These are phyloP conservation scores for Truncatella angustata DNA, from an alignment of 2,329 filamentous ascomycete species.

Conservation along the genomic window DNA sequence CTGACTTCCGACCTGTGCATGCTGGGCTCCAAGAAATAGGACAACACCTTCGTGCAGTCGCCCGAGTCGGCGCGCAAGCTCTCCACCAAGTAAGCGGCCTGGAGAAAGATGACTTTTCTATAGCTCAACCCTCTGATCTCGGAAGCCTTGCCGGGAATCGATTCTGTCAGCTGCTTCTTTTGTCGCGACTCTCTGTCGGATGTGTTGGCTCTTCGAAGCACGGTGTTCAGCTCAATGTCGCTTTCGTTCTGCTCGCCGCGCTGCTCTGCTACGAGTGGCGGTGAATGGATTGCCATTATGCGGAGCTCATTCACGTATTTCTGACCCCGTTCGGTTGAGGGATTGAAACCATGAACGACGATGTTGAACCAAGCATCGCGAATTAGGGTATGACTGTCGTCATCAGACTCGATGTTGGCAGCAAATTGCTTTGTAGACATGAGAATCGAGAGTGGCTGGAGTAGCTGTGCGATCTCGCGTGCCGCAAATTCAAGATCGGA, in stretches of 20 bases:
- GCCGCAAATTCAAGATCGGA: conserved; percentile 80
- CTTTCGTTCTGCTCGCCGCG: conserved; percentile 89
- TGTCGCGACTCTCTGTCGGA: conserved; percentile 75
- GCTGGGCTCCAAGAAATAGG: conserved; percentile 93
- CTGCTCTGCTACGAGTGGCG: conserved; percentile 83
- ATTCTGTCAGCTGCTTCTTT: conserved; percentile 71
- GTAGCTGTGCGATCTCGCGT: conserved; percentile 80
- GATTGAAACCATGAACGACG: conserved; percentile 85
- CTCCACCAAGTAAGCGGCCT: conserved; percentile 86
- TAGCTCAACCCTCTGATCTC: conserved; percentile 85
- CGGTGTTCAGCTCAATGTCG: conserved; percentile 94
- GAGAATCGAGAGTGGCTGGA: conserved; percentile 83
- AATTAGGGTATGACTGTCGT: conserved; percentile 70
- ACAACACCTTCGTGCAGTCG: conserved; percentile 84
- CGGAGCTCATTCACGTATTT: conserved; percentile 75
- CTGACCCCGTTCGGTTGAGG: conserved; percentile 70
- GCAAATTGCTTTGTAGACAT: conserved; percentile 66
- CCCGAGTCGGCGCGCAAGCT: conserved; percentile 82
- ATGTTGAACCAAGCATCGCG: conserved; percentile 99
- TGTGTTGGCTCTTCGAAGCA: conserved; percentile 82
- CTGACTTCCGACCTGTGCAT: conserved; percentile 64
- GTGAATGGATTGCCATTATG: conserved; percentile 81
- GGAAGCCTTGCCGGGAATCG: conserved; percentile 72
- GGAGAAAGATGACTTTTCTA: conserved; percentile 86
- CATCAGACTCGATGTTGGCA: conserved; percentile 46